Evolutionary conservation across 2,329 filamentous ascomycete genomes (phyloP).

Genomic region (Grosmannia serpens): DNA sequence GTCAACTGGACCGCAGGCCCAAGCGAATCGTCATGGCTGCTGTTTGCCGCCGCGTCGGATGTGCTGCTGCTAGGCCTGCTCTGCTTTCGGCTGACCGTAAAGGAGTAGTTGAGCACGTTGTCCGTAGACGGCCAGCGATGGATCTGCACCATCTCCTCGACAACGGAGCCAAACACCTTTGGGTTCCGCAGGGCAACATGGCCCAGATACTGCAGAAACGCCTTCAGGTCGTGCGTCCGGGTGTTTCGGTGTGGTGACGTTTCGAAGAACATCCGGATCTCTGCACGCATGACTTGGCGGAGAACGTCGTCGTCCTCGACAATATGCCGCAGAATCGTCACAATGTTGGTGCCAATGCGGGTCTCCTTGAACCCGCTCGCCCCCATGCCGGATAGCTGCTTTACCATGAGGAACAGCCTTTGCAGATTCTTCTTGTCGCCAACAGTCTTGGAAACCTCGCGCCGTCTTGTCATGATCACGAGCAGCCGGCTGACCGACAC

Average conservation of each 20-base stretch:
- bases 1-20: constrained; percentile 33
- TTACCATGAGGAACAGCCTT: constrained; percentile 87
- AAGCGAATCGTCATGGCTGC: constrained; percentile 26
- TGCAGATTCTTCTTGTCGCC: constrained; percentile 85
- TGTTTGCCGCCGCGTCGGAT: not conserved
- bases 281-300: constrained; percentile 81
- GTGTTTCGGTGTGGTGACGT: constrained; percentile 37
- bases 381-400: constrained; percentile 72
- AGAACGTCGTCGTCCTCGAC: constrained; percentile 88
- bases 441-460: constrained; percentile 61
- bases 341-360: constrained; percentile 49
- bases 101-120: not conserved
- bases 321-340: constrained; percentile 83
- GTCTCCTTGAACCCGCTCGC: constrained; percentile 57
- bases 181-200: constrained; percentile 73
- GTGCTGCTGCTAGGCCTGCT: not conserved
- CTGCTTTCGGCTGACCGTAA: constrained; percentile 5
- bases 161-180: constrained; percentile 75
- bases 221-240: constrained; percentile 55
- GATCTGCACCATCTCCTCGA: constrained; percentile 73
- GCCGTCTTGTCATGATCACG: constrained; percentile 74
- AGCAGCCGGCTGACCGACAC: constrained; percentile 73
- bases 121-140: constrained; percentile 38
- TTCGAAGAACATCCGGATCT: constrained; percentile 72
- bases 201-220: constrained; percentile 66